Base-by-base conservation (phyloP, 164 flowering plant genomes). In the Santalum album region DNA sequence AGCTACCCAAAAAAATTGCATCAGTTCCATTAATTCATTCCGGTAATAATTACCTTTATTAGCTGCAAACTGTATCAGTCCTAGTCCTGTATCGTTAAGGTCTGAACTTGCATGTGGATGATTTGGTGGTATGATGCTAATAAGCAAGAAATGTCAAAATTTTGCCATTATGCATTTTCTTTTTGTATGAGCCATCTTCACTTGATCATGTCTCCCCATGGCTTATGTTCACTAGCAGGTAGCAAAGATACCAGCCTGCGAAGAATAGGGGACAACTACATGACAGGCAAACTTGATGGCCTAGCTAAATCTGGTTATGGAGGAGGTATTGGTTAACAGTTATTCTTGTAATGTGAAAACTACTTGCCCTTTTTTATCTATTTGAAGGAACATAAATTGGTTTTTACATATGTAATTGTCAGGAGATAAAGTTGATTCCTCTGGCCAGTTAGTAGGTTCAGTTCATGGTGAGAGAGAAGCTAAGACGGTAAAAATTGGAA, bases 401-500 rank as follows among this genome's bases (percentile, higher is more conserved):
- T 38, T 38, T 14, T 38, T 38, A 7, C 16, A 38, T 51, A 27
- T 52, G 15, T 47, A 14, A 53, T 54, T 52, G 70, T 68, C 76
- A 81, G 83, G 76, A 43, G 78, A 63, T 38, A 70, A 49, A 59
- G 43, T 40, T 49, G 76, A 73, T 59, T 32, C 23, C 42, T 20
- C 66, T 43, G 62, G 65, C 16, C 73, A 67, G 20, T 35, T 55
- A 56, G 69, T 67, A 57, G 67, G 67, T 56, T 57, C 65, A 35
- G 79, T 70, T 47, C 45, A 53, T 48, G 65, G 59, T 48, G 76
- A 65, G 22, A 79, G 68, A 53, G 90, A 74, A 53, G 61, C 77
- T 25, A 72, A 69, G 65, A 58, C 69, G 40, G 60, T 76, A 55
- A 88, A 78, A 66, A 54, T 80, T 29, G 83, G 80, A 36, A 86